Conservation (phyloP, 2,329 filamentous ascomycete genomes). For the Ceratocystiopsis brevicomis region DNA sequence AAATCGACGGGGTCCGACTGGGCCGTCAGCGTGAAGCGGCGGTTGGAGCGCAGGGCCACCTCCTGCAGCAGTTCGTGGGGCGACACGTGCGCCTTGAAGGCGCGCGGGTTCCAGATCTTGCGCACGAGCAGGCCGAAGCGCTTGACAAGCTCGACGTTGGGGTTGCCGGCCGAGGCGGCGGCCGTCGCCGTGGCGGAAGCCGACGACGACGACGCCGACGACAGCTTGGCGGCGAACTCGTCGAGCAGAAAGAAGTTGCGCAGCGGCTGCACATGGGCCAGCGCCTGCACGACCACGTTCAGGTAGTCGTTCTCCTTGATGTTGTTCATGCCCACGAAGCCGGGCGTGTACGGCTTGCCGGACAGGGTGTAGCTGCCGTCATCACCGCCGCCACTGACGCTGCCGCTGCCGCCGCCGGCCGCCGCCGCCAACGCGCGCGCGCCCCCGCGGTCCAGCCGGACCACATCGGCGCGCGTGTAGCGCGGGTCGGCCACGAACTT, state of each 20-base stretch:
- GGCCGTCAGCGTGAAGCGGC: conserved; percentile 74
- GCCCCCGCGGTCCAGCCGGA: conserved; percentile 50
- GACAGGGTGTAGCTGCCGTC: conserved; percentile 55
- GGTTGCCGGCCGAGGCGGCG: conserved; percentile 8
- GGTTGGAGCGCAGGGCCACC: conserved; percentile 73
- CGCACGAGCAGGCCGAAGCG: conserved; percentile 77
- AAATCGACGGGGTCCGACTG: conserved; percentile 96
- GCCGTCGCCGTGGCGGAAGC: neutral
- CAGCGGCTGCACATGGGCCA: conserved; percentile 75
- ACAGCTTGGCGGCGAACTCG: conserved; percentile 35
- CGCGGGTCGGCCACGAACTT: conserved; percentile 91
- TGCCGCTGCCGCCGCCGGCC: conserved; percentile 8
- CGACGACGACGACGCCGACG: neutral
- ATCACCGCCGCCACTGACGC: neutral
- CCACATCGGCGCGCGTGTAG: conserved; percentile 64
- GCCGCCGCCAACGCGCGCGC: conserved; percentile 7
- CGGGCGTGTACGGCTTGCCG: conserved; percentile 74
- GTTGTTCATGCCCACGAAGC: conserved; percentile 98
- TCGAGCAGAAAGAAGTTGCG: conserved; percentile 86
- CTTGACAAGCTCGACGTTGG: conserved; percentile 63
- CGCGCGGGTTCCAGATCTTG: conserved; percentile 94
- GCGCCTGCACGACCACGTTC: conserved; percentile 81
- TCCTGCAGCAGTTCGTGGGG: conserved; percentile 95
- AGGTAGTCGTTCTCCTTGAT: conserved; percentile 99
- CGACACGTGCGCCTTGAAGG: conserved; percentile 92